Evolutionary conservation across 2,329 filamentous ascomycete species (phyloP).

Genomic region (Monosporascus sp.): DNA sequence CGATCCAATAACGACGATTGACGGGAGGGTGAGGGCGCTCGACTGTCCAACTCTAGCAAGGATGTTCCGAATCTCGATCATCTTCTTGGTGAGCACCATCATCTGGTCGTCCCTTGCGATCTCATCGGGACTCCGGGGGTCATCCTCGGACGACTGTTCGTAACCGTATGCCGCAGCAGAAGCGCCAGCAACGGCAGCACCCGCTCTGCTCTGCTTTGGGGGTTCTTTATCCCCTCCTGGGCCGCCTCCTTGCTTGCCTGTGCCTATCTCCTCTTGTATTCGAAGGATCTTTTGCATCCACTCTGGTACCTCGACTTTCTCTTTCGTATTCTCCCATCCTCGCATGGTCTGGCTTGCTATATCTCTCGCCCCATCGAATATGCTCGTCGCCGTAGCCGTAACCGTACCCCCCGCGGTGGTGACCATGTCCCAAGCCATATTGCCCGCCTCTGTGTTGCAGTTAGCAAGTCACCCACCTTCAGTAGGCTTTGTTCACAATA

Average conservation of each 20-base stretch:
- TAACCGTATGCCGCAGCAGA: constrained; percentile 76
- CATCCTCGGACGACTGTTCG: constrained; percentile 61
- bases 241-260: constrained; percentile 38
- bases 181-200: constrained; percentile 59
- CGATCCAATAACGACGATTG: constrained; percentile 98
- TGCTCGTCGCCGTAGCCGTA: constrained; percentile 57
- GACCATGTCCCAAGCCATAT: constrained; percentile 61
- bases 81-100: constrained; percentile 98
- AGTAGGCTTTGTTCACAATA: neutral
- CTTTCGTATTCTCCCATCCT: constrained; percentile 81
- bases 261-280: constrained; percentile 54
- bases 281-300: constrained; percentile 75
- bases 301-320: constrained; percentile 61
- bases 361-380: constrained; percentile 68
- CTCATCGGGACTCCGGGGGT: constrained; percentile 55
- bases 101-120: constrained; percentile 90
- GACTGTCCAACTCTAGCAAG: constrained; percentile 90
- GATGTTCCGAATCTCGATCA: constrained; percentile 97
- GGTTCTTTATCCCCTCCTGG: constrained; percentile 47
- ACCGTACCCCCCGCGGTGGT: constrained; percentile 68
- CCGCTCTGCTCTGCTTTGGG: constrained; percentile 55
- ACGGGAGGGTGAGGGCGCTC: constrained; percentile 79
- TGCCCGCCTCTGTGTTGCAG: constrained; percentile 37
- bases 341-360: constrained; percentile 73
- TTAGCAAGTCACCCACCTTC: constrained; percentile 2